Base-by-base conservation (phyloP, 2,329 filamentous ascomycete genomes). In the Penicillium sp. region DNA sequence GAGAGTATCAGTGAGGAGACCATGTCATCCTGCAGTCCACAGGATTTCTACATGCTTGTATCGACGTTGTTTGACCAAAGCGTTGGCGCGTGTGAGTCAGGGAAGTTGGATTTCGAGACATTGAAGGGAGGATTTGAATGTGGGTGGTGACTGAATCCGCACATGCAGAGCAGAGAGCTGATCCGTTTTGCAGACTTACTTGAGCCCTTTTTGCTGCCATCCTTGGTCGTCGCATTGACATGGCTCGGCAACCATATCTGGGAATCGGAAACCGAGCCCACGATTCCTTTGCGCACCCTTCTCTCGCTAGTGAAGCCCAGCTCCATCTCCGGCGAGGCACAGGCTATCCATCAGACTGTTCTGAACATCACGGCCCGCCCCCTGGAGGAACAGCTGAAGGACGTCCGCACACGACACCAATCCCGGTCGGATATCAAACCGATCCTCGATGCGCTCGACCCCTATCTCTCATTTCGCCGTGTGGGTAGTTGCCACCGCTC, bases 1-100 rank as follows among this genome's bases (percentile, higher is more conserved):
- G 79, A 83, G 56, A 77, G 77, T 1, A 79, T 83, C 27, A 78
- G 73, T 38, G 80, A 84, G 50, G 80, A 84, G 43, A 74, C 81
- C 2, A 80, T 82, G 70, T 77, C 78, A 15, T 73, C 76, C 9
- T 83, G 80, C 58, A 79, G 76, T 27, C 80, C 80, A 2, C 79
- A 81, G 37, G 77, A 81, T 27, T 83, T 83, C 47, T 83, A 83
- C 51, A 59, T 78, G 16, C 71, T 83, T 13, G 78, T 82, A 1
- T 73, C 79, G 5, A 82, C 78, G 0, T 63, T 84, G 1, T 80
- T 83, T 45, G 73, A 74, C 41, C 80, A 83, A 55, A 82, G 76
- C 30, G 64, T 83, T 1, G 65, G 73, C 20, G 80, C 79, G 4
- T 78, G 78, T 50, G 75, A 77, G 34, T 66, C 67, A 1, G 75